phyloP scores from a whole-genome alignment of 805 yeast species.

The Lachancea waltii region DNA sequence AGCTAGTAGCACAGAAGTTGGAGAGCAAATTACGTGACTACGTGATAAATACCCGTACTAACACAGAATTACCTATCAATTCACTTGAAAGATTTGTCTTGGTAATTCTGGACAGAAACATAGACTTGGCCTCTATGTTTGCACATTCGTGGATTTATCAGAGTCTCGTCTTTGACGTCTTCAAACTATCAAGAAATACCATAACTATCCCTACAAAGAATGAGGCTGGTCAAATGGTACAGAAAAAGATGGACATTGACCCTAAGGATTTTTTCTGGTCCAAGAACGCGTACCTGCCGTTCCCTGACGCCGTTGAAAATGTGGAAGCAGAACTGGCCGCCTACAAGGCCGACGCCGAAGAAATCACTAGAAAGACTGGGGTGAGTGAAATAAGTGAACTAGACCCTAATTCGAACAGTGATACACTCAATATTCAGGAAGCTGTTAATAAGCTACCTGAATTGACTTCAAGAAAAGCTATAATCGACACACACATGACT shows the following conservation, averaged over 20 bases:
- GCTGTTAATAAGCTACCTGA: conserved; percentile 93
- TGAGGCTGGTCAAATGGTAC: conserved; percentile 33
- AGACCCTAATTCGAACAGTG: conserved; percentile 46
- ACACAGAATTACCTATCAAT: conserved; percentile 20
- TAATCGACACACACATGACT: conserved; percentile 95
- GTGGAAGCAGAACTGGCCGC: conserved; percentile 76
- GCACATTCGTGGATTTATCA: conserved; percentile 97
- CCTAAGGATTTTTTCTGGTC: conserved; percentile 93
- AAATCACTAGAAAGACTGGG: conserved; percentile 68
- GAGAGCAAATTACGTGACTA: conserved; percentile 82
- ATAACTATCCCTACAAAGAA: conserved; percentile 50
- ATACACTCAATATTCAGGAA: conserved; percentile 64
- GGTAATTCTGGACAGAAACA: conserved; percentile 76
- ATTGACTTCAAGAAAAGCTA: conserved; percentile 76
- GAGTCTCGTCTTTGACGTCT: conserved; percentile 91
- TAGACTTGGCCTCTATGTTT: conserved; percentile 90
- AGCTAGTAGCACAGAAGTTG: conserved; percentile 79
- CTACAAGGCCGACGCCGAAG: conserved; percentile 84
- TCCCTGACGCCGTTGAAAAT: conserved; percentile 98
- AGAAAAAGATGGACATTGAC: conserved; percentile 75
- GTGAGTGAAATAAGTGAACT: conserved; percentile 68
- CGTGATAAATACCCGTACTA: conserved; percentile 54
- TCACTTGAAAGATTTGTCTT: conserved; percentile 63
- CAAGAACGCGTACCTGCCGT: conserved; percentile 77
- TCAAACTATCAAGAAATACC: conserved; percentile 74